Evolutionary conservation across 768 basidiomycete species (phyloP).

Genomic region (Podaxis rugospora): DNA sequence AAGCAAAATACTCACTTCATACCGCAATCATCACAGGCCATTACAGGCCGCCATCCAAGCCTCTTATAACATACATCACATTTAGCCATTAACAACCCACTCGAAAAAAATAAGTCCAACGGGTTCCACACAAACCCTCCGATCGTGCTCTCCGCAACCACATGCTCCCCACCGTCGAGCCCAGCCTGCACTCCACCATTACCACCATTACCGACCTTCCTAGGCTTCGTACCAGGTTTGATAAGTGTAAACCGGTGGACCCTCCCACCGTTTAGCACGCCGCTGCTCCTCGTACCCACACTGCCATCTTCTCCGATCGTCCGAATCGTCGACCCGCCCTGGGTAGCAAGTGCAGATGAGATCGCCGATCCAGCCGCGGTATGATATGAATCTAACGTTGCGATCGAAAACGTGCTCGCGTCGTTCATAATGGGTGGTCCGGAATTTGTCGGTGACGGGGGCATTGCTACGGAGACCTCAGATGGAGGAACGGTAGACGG

Average conservation of each 20-base stretch:
- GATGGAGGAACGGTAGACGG: conserved; percentile 41
- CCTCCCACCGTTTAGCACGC: conserved; percentile 23
- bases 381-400: conserved; percentile 59
- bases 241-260: conserved; percentile 86
- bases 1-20: conserved; percentile 45
- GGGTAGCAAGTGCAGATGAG: conserved; percentile 62
- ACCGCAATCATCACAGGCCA: conserved; percentile 89
- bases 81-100: conserved; percentile 65
- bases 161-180: conserved; percentile 44
- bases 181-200: conserved; percentile 15
- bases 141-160: conserved; percentile 28
- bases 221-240: conserved; percentile 71
- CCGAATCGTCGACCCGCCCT: conserved; percentile 61
- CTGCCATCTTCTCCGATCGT: conserved; percentile 26
- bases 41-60: conserved; percentile 79
- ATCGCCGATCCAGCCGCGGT: conserved; percentile 54
- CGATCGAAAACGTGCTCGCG: conserved; percentile 49
- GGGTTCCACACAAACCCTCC: conserved; percentile 62
- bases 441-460: conserved; percentile 11
- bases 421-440: conserved; percentile 29
- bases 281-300: neutral
- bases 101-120: conserved; percentile 73
- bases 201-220: conserved; percentile 19
- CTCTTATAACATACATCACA: conserved; percentile 82
- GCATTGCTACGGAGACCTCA: conserved; percentile 26